phyloP scores from a whole-genome alignment of 2,329 filamentous ascomycete species.

The Arthrobotrys sinensis region DNA sequence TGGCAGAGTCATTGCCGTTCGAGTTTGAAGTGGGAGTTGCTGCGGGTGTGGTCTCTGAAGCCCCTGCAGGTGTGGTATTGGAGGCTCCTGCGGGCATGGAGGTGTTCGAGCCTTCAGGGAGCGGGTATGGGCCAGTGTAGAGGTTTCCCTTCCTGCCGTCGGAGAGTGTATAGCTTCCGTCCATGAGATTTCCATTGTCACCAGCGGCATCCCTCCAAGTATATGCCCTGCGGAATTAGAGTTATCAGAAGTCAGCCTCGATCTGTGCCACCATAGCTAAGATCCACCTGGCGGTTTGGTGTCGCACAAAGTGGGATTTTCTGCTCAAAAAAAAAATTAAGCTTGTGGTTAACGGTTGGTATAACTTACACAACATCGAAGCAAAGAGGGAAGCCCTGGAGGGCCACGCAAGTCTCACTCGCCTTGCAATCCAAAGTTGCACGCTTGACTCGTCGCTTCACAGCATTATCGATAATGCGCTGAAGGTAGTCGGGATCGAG shows the following conservation, averaged over 20 bases:
- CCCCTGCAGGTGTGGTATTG: background rate
- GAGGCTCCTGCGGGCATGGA: background rate
- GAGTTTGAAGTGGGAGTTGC: conserved; percentile 8
- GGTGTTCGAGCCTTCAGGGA: conserved; percentile 24
- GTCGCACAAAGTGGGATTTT: background rate
- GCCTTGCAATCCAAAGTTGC: conserved; percentile 33
- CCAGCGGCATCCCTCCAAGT: conserved; percentile 46
- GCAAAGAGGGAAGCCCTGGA: conserved; percentile 37
- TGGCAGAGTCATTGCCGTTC: background rate
- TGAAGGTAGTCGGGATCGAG: conserved; percentile 26
- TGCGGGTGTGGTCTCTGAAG: background rate
- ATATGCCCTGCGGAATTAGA: conserved; percentile 19
- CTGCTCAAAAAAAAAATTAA: too few relatives aligned
- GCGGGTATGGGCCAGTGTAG: conserved; percentile 40
- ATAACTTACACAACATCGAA: conserved; percentile 34
- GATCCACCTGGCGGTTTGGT: background rate
- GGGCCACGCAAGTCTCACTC: conserved; percentile 34
- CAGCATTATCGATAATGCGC: conserved; percentile 30
- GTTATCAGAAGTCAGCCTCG: background rate
- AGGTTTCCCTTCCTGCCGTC: conserved; percentile 47
- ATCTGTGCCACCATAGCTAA: background rate
- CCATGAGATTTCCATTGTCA: conserved; percentile 33
- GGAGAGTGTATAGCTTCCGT: conserved; percentile 46
- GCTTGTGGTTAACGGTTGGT: background rate
- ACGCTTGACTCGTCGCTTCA: conserved; percentile 33